These are phyloP conservation scores for Boletus rubescentipes DNA, from an alignment of 768 basidiomycete species.

Conservation along the genomic window DNA sequence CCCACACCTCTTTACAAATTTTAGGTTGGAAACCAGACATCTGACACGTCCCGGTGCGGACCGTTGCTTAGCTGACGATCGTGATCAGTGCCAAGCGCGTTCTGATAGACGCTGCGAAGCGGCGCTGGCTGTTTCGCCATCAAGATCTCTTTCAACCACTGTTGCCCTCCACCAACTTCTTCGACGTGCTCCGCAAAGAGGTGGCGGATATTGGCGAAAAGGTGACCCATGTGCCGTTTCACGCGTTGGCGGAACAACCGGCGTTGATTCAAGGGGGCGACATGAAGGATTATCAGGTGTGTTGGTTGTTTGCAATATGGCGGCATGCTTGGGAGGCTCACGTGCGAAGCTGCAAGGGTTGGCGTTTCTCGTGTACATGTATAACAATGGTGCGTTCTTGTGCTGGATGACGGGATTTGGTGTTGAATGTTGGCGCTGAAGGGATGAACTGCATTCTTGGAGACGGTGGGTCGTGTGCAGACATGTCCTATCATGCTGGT, in stretches of 20 bases:
- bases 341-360: constrained; percentile 53
- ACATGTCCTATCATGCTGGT: neutral
- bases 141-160: constrained; percentile 46
- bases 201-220: constrained; percentile 28
- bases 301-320: neutral
- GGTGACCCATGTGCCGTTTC: constrained; percentile 36
- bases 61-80: constrained; percentile 38
- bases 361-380: constrained; percentile 64
- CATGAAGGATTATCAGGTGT: constrained; percentile 73
- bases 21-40: neutral
- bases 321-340: neutral
- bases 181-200: constrained; percentile 36
- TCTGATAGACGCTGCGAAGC: constrained; percentile 40
- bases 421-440: constrained; percentile 17
- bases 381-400: constrained; percentile 53
- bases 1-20: neutral
- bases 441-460: constrained; percentile 73
- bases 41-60: neutral
- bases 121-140: constrained; percentile 47
- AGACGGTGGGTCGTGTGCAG: constrained; percentile 46
- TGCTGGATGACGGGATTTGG: neutral
- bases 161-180: constrained; percentile 42
- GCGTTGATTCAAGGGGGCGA: constrained; percentile 49
- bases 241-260: constrained; percentile 47
- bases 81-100: constrained; percentile 38